phyloP scores from a whole-genome alignment of 768 basidiomycete genomes.

The Psilocybe tampanensis region DNA sequence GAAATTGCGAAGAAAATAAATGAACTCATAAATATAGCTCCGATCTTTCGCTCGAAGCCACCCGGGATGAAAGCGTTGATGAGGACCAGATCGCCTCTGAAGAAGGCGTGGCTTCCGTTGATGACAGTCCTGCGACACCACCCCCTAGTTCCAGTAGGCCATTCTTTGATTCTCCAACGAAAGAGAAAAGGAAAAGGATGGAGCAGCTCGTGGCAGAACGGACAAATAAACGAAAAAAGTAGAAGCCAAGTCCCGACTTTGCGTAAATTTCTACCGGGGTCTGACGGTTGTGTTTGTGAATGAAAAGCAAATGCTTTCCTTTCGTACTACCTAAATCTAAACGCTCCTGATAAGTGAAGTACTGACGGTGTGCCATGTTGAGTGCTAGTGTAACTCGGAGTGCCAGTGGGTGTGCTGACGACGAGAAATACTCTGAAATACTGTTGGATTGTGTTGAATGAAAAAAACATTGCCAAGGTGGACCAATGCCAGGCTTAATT shows the following conservation, averaged over 20 bases:
- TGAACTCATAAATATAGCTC: neutral
- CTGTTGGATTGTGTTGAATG: neutral
- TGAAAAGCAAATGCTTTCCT: no score
- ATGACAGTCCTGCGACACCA: conserved; percentile 5
- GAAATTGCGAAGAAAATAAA: neutral
- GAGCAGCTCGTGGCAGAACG: conserved; percentile 32
- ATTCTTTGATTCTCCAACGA: conserved; percentile 32
- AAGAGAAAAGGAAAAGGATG: conserved; percentile 35
- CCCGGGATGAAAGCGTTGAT: conserved; percentile 13
- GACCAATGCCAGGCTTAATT: no score
- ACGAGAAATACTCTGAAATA: neutral
- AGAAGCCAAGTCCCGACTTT: neutral
- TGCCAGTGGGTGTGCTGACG: no score
- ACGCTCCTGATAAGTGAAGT: no score
- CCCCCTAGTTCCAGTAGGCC: conserved; percentile 9
- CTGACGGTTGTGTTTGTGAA: neutral
- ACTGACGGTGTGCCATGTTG: no score
- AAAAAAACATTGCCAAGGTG: no score
- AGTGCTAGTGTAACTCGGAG: no score
- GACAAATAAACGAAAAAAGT: conserved; percentile 18
- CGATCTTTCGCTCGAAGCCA: conserved; percentile 1
- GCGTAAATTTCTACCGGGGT: neutral
- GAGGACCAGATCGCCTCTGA: conserved; percentile 16
- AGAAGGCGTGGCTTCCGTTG: neutral
- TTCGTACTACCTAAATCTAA: no score